A percentile compares a stretch with the other conserved stretches of the same genome.
Evolutionary conservation across 345 rosid genomes (phyloP).

Genomic region (Excoecaria agallocha): DNA sequence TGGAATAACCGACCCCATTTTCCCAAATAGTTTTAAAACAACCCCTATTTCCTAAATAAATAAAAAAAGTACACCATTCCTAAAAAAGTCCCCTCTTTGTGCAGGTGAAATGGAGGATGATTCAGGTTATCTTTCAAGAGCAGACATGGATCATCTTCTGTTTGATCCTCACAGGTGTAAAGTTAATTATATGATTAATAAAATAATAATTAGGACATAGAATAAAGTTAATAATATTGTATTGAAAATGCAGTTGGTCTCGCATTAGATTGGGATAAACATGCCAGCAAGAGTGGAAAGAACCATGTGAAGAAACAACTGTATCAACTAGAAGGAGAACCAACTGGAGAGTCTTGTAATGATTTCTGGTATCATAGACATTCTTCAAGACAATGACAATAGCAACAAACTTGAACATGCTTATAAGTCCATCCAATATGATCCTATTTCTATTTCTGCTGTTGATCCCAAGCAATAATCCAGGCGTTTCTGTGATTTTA

Average conservation of each 20-base stretch:
- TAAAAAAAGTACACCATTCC: too few species aligned
- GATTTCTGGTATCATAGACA: constrained; percentile 86
- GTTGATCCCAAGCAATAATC: constrained; percentile 87
- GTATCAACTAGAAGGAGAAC: constrained; percentile 65
- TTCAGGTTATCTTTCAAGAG: constrained; percentile 41
- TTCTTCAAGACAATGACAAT: constrained; percentile 86
- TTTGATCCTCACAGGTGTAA: constrained; percentile 47
- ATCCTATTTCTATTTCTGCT: constrained; percentile 77
- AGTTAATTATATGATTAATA: too few species aligned
- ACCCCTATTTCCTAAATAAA: too few species aligned
- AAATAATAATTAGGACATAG: neutral
- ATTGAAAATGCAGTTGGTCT: constrained; percentile 60
- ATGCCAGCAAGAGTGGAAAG: constrained; percentile 82
- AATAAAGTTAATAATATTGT: neutral
- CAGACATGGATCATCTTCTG: constrained; percentile 54
- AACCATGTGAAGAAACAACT: constrained; percentile 51
- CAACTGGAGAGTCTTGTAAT: constrained; percentile 71
- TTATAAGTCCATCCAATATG: constrained; percentile 78
- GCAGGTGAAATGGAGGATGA: constrained; percentile 34
- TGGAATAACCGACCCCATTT: too few species aligned
- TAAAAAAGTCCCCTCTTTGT: too few species aligned
- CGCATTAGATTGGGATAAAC: constrained; percentile 60
- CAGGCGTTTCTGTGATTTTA: constrained; percentile 76
- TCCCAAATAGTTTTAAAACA: too few species aligned
- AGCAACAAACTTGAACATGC: constrained; percentile 94